Conservation (phyloP, 1,139 yeast genomes). For the Pichia kudriavzevii region DNA sequence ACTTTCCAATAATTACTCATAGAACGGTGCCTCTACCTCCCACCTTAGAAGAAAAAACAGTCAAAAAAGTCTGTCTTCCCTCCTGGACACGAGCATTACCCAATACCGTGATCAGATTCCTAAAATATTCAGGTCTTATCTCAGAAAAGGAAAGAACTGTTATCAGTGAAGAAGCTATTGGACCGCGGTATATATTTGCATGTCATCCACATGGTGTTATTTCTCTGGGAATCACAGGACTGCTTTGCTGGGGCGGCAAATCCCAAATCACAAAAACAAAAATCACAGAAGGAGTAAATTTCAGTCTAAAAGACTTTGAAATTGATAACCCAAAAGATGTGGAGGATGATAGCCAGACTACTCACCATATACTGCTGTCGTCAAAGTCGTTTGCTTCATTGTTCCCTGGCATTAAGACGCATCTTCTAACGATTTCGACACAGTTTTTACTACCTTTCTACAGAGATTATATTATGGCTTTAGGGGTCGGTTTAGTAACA, state of each 20-base stretch:
- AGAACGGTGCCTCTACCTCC: conserved; percentile 70
- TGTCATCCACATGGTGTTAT: conserved; percentile 97
- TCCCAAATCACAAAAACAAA: too few species aligned
- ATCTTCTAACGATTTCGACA: conserved; percentile 71
- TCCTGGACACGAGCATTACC: conserved; percentile 9
- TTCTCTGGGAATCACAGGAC: conserved; percentile 83
- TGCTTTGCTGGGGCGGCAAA: conserved; percentile 12
- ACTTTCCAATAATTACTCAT: conserved; percentile 75
- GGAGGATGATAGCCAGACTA: too few species aligned
- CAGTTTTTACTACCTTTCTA: conserved; percentile 82
- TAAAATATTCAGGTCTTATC: conserved; percentile 1
- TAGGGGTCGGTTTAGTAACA: conserved; percentile 84
- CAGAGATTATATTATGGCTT: conserved; percentile 71
- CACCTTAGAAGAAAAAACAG: conserved; percentile 38
- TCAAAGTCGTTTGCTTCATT: conserved; percentile 21
- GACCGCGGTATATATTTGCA: conserved; percentile 81
- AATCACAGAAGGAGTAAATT: too few species aligned
- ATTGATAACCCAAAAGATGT: too few species aligned
- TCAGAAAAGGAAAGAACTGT: conserved; percentile 5
- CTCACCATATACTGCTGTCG: conserved; percentile 3
- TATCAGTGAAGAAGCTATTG: conserved; percentile 36
- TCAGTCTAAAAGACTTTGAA: too few species aligned
- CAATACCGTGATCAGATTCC: background rate
- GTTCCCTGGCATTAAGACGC: conserved; percentile 76
- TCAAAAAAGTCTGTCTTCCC: conserved; percentile 7